phyloP scores from a whole-genome alignment of 2,329 filamentous ascomycete species.

The Pseudocercospora crystallina region DNA sequence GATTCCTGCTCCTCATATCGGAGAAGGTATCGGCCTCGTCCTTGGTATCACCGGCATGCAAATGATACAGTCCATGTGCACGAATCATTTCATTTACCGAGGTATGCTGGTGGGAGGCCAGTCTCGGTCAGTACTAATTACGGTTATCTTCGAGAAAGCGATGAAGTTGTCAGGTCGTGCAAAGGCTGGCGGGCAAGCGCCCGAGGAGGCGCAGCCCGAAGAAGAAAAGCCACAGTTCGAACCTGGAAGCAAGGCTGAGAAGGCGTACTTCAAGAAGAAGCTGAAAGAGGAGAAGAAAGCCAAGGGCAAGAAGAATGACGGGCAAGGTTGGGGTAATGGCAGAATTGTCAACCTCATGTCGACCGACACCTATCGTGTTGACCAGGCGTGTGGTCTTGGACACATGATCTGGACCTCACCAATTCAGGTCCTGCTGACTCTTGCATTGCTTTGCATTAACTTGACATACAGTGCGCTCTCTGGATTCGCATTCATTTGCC shows the following conservation, averaged over 20 bases:
- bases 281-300: slow-evolving; percentile 40
- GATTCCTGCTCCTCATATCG: slow-evolving; percentile 65
- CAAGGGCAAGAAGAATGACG: slow-evolving; percentile 59
- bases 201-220: slow-evolving; percentile 27
- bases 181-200: slow-evolving; percentile 71
- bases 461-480: slow-evolving; percentile 85
- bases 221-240: slow-evolving; percentile 42
- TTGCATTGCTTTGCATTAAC: slow-evolving; percentile 80
- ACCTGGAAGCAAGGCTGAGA: slow-evolving; percentile 51
- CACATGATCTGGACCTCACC: slow-evolving; percentile 90
- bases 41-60: slow-evolving; percentile 86
- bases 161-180: slow-evolving; percentile 86
- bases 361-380: slow-evolving; percentile 88
- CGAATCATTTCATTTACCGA: slow-evolving; percentile 88
- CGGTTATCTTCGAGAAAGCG: slow-evolving; percentile 86
- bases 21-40: slow-evolving; percentile 76
- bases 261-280: slow-evolving; percentile 52
- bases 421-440: slow-evolving; percentile 72
- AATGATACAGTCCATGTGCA: slow-evolving; percentile 73
- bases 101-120: slow-evolving; percentile 92
- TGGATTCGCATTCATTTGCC: slow-evolving; percentile 77
- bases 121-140: slow-evolving; percentile 75
- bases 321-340: slow-evolving; percentile 86
- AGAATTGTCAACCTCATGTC: slow-evolving; percentile 92
- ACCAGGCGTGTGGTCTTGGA: slow-evolving; percentile 83